Evolutionary conservation across 768 basidiomycete genomes (phyloP), one percentile per base, ranked within the genome.

Genomic region (Coprinopsis strossmayeri): DNA sequence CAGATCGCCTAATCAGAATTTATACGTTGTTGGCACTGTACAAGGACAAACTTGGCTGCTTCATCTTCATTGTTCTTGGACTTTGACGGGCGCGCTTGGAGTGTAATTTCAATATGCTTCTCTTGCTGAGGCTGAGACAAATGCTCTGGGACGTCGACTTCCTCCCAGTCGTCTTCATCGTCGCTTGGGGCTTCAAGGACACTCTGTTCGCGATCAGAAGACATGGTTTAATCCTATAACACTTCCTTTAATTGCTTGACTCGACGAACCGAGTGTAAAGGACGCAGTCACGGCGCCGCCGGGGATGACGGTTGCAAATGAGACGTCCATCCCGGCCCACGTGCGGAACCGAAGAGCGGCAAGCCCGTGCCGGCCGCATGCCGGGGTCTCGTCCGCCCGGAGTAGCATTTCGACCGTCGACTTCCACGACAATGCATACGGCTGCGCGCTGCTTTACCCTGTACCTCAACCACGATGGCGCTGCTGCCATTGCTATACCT

Each of bases 81-180:
- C 57, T 68, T 71, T 28, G 70, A 57, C 18, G 9, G 5, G 9
- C 15, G 30, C 5, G 17, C 9, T 56, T 78, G 69, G n/a, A 90
- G 71, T 0, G 82, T 86, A 48, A 91, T 84, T 72, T 91, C 86
- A 27, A 91, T 72, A 57, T 72, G 68, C 39, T 69, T 34, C 18
- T 44, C 34, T 21, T n/a, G 41, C 15, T 32, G 30, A 15, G 7
- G 30, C 9, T 32, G 34, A 26, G 26, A 18, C 4, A 37, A 70
- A 23, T 73, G 69, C 45, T 69, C 71, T 25, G 77, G 74, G 2
- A 87, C 77, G 34, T 74, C 71, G 12, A 90, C 81, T 61, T 89
- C 86, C 62, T 90, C 86, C 87, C 86, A 88, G 60, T 90, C 87
- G 52, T 78, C 71, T 34, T 87, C 87, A 57, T 87, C 82, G 57